Conservation (phyloP, 23 red algal genomes). For the Pyropia yezoensis region DNA sequence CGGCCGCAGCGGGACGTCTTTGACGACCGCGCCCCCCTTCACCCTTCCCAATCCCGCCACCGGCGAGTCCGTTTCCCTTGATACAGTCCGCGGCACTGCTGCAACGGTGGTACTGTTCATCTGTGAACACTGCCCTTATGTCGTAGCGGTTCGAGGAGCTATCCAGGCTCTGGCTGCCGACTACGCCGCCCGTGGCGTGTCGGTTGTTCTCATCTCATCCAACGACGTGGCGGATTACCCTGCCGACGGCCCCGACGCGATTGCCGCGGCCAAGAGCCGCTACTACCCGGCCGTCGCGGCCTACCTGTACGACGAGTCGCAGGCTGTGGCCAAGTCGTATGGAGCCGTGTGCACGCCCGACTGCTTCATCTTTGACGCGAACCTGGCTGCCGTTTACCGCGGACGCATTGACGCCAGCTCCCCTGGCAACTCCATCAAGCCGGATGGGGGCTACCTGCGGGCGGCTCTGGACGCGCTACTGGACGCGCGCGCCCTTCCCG, state of each 20-base stretch:
- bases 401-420: slow-evolving; percentile 71
- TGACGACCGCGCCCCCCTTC: slow-evolving; percentile 25
- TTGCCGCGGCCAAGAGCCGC: slow-evolving; percentile 24
- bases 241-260: slow-evolving; percentile 42
- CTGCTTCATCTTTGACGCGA: slow-evolving; percentile 58
- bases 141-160: slow-evolving; percentile 25
- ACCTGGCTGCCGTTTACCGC: slow-evolving; percentile 39
- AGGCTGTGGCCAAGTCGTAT: slow-evolving; percentile 52
- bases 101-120: slow-evolving; percentile 42
- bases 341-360: slow-evolving; percentile 78
- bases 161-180: slow-evolving; percentile 32
- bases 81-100: slow-evolving; percentile 25
- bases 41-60: slow-evolving; percentile 34
- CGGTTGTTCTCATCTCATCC: slow-evolving; percentile 55
- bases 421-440: slow-evolving; percentile 42
- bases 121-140: slow-evolving; percentile 78
- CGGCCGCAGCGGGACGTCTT: no score
- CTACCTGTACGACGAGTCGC: slow-evolving; percentile 78
- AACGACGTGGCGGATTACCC: slow-evolving; percentile 53
- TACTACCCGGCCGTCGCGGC: slow-evolving; percentile 26
- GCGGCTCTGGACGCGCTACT: slow-evolving; percentile 35
- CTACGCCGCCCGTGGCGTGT: slow-evolving; percentile 17
- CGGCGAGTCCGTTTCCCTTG: slow-evolving; percentile 31
- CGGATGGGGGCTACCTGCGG: slow-evolving; percentile 49
- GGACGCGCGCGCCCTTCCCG: slow-evolving; percentile 24